Evolutionary conservation across 176 grass and related monocot species (phyloP), one percentile per base, ranked within the genome.

Genomic region (Typha latifolia): DNA sequence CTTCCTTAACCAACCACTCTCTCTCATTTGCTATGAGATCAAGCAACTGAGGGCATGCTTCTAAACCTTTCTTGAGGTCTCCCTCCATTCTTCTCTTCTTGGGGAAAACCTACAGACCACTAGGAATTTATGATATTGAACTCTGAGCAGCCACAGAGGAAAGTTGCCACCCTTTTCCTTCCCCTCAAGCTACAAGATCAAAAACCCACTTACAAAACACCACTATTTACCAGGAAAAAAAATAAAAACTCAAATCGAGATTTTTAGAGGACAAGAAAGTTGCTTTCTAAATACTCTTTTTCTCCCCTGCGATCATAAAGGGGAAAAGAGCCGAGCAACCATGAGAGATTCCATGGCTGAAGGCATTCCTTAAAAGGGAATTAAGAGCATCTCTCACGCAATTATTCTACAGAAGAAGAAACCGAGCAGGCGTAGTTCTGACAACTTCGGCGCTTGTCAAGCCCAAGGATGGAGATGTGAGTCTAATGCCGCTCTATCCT

Each of bases 351-450:
- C 49, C 19, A 52, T 29, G 49, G 66, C 6, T 10, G 47, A 69
- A 69, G 14, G 0, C 48, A 27, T 19, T 47, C 67, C 49, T 13
- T 14, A 70, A 57, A 32, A 37, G 68, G 50, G 68, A 56, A 37
- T 2, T 56, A 14, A 20, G 68, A 70, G 68, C 50, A 2, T 21
- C 49, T 23, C 23, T 56, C 68, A 70, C 68, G 68, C 68, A 70
- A 57, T 21, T 59, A 21, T 59, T 59, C 37, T 43, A 43, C 37
- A 43, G 37, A 43, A 43, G 37, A 43, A 43, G 37, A 43, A 43
- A 43, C 37, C 10, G 10, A 43, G 37, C 37, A 43, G 37, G 37
- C 37, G 37, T 43, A 10, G 7, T 10, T 43, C 37, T 43, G 37
- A 43, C 37, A 43, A 43, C 37, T 43, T 43, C 34, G 34, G 34